These are phyloP conservation scores for Podila minutissima DNA, from an alignment of 192 early-diverging fungal genomes.

Conservation along the genomic window DNA sequence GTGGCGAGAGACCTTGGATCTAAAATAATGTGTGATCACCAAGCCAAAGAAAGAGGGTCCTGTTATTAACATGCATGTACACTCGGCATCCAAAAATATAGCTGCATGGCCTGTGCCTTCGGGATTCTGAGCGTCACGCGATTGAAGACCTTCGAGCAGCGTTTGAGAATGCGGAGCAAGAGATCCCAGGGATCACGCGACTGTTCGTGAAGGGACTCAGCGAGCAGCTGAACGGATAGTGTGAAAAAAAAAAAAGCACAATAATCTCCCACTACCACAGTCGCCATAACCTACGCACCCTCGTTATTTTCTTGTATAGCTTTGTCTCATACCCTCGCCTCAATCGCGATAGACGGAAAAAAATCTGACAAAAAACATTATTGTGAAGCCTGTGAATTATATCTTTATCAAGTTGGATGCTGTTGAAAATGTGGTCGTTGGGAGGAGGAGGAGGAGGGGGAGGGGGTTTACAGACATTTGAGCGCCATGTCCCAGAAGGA, in stretches of 20 bases:
- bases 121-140: conserved; percentile 32
- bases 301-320: not conserved
- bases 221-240: conserved; percentile 39
- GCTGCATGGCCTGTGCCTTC: conserved; percentile 34
- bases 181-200: conserved; percentile 41
- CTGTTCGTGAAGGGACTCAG: conserved; percentile 43
- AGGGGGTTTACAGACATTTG: conserved; percentile 7
- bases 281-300: no score
- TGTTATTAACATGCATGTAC: not conserved
- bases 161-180: conserved; percentile 45
- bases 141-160: conserved; percentile 38
- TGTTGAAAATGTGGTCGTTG: not conserved
- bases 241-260: no score
- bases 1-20: not conserved
- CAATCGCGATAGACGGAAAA: no score
- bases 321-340: not conserved
- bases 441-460: no score
- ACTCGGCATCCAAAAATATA: not conserved
- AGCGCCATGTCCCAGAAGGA: conserved; percentile 79
- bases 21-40: not conserved
- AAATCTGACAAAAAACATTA: not conserved
- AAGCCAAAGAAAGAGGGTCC: not conserved
- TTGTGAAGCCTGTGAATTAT: not conserved
- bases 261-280: no score
- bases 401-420: not conserved